Evolutionary conservation across 108 stramenopile genomes (phyloP), one percentile per base, ranked within the genome.

Genomic region (Stephanodiscus triporus): DNA sequence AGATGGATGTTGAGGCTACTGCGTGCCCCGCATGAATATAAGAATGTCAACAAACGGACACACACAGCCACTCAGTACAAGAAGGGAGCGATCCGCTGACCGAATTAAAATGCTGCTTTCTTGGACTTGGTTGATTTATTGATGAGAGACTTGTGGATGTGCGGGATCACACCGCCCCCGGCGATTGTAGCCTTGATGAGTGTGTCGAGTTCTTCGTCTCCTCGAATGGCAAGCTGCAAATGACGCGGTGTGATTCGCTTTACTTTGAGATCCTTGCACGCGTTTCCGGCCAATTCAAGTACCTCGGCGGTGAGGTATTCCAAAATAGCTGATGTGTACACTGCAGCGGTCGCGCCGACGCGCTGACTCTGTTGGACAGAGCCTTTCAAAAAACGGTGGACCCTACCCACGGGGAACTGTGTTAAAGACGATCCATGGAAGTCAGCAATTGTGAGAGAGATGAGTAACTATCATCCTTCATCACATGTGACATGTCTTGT

Each of bases 401-500:
- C 89, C 90, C 96, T 91, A 77, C 92, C 96, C 24, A 98, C 97
- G 65, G 97, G 97, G 85, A 98, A 98, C 81, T 98, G 97, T 99
- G 99, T 82, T 99, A 99, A 87, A 97, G 97, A 2, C 98, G 99
- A 83, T 99, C 98, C 97, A 86, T 99, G 70, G 98, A 98, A 30
- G 5, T 34, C 32, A 34, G 98, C 99, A 93, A 98, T 99, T 94
- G 99, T 99, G 36, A 99, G 81, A 30, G 98, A 96, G 85, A 99
- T 98, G 59, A 99, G 40, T 40, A 9, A 36, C 36, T 36, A 36
- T 7, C 11, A 11, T 40, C 7, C 3, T 87, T 98, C 97, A 75
- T 99, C 98, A 63, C 99, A 63, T 30, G 27, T 50, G 16, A 23
- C 38, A 62, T 59, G 59, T 16, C 16, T 3, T 16, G 19, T 27